phyloP scores from a whole-genome alignment of 2,329 filamentous ascomycete species.

The Fusarium sp. region DNA sequence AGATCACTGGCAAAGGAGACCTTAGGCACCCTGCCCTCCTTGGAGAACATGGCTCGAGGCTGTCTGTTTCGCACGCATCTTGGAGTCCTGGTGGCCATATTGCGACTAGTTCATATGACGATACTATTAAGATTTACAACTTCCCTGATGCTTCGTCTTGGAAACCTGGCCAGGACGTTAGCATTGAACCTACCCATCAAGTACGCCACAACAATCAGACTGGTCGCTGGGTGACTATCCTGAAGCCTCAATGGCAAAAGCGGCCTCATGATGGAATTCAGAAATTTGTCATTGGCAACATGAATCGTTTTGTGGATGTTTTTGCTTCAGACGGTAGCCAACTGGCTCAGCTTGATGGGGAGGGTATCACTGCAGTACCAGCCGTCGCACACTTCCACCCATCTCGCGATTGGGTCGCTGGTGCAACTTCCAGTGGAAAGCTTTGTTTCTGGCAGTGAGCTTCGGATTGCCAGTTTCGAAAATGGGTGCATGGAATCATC shows the following conservation, averaged over 20 bases:
- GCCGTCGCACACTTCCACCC: constrained; percentile 93
- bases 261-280: constrained; percentile 81
- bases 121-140: constrained; percentile 92
- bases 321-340: constrained; percentile 86
- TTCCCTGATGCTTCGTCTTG: constrained; percentile 71
- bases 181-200: constrained; percentile 74
- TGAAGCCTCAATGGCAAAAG: constrained; percentile 88
- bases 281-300: constrained; percentile 93
- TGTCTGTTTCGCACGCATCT: constrained; percentile 92
- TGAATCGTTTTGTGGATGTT: constrained; percentile 96
- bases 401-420: constrained; percentile 88
- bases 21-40: constrained; percentile 72
- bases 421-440: constrained; percentile 91
- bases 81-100: constrained; percentile 88
- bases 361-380: constrained; percentile 93
- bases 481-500: not conserved
- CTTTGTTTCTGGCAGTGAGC: constrained; percentile 86
- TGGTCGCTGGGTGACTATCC: constrained; percentile 88
- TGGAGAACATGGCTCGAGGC: constrained; percentile 81
- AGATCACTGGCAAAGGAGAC: constrained; percentile 73
- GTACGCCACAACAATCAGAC: constrained; percentile 96
- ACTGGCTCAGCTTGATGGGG: constrained; percentile 85
- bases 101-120: constrained; percentile 93
- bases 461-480: not conserved
- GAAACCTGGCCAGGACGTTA: constrained; percentile 66